These are phyloP conservation scores for Pseudogymnoascus sp. DNA, from an alignment of 2,329 filamentous ascomycete genomes.

Conservation along the genomic window DNA sequence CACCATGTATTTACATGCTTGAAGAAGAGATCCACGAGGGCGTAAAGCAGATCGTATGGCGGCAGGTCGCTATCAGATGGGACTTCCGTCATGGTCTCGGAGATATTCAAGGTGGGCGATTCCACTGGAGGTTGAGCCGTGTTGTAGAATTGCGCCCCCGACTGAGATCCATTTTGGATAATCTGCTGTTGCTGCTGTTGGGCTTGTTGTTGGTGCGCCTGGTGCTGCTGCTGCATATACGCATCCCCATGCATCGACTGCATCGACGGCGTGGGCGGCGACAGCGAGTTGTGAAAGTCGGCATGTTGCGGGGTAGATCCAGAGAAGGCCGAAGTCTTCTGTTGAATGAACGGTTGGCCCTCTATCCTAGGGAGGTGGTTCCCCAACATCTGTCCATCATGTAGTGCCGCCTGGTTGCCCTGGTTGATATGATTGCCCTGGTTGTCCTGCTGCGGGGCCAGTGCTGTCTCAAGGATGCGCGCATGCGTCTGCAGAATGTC, in stretches of 20 bases:
- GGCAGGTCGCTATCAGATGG: constrained; percentile 60
- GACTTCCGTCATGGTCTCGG: constrained; percentile 39
- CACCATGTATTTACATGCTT: constrained; percentile 79
- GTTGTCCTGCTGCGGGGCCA: constrained; percentile 41
- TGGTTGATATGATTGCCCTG: constrained; percentile 26
- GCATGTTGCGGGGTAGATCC: constrained; percentile 34
- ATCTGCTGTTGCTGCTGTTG: constrained; percentile 11
- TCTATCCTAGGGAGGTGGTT: constrained; percentile 46
- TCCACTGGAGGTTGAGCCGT: constrained; percentile 38
- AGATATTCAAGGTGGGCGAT: constrained; percentile 50
- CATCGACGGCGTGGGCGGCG: constrained; percentile 37
- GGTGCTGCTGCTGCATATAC: constrained; percentile 37
- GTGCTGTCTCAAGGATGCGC: constrained; percentile 54
- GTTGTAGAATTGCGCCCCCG: constrained; percentile 29
- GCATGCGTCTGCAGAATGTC: constrained; percentile 58
- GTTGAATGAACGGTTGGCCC: constrained; percentile 53
- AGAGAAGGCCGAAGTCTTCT: constrained; percentile 46
- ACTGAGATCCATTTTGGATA: constrained; percentile 12
- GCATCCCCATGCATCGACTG: constrained; percentile 38
- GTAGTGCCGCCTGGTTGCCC: constrained; percentile 50
- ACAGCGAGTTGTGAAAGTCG: constrained; percentile 40
- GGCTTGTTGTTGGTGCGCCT: constrained; percentile 31
- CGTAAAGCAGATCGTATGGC: constrained; percentile 66
- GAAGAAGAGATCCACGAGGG: constrained; percentile 68
- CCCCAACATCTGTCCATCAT: constrained; percentile 40